phyloP scores from a whole-genome alignment of 1,284 basidiomycete genomes.

The Trametes polyzona region DNA sequence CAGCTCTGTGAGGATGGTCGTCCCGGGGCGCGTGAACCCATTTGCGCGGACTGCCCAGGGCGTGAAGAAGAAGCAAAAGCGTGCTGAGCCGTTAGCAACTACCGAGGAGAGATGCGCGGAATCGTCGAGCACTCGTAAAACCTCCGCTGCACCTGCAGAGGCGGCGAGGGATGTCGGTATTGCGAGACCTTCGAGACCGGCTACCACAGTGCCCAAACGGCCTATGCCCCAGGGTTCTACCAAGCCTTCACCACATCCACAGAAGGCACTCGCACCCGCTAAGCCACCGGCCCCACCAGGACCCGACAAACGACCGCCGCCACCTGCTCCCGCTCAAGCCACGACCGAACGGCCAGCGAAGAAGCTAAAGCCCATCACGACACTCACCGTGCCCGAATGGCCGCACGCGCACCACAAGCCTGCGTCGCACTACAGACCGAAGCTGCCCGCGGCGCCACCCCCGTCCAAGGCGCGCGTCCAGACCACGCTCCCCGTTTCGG shows the following conservation, averaged over 20 bases:
- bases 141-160: too few species aligned
- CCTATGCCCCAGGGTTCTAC: too few species aligned
- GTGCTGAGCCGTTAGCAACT: too few species aligned
- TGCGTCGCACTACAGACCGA: slow-evolving; percentile 15
- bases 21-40: slow-evolving; percentile 14
- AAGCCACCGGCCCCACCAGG: too few species aligned
- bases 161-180: too few species aligned
- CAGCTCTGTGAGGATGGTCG: background rate
- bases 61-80: background rate
- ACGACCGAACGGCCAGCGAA: slow-evolving; percentile 15
- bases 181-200: background rate
- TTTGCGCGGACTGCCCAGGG: slow-evolving; percentile 12
- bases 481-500: slow-evolving; percentile 8
- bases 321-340: background rate
- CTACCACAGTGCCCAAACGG: too few species aligned
- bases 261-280: too few species aligned
- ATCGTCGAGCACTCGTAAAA: too few species aligned
- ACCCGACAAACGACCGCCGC: background rate
- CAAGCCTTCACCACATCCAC: too few species aligned
- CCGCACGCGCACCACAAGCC: slow-evolving; percentile 14
- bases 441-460: background rate
- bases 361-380: slow-evolving; percentile 22
- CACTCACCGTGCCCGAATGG: slow-evolving; percentile 17
- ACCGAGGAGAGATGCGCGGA: too few species aligned
- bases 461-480: slow-evolving; percentile 7